phyloP scores from a whole-genome alignment of 176 grass and related monocot genomes.

The Musa troglodytarum region DNA sequence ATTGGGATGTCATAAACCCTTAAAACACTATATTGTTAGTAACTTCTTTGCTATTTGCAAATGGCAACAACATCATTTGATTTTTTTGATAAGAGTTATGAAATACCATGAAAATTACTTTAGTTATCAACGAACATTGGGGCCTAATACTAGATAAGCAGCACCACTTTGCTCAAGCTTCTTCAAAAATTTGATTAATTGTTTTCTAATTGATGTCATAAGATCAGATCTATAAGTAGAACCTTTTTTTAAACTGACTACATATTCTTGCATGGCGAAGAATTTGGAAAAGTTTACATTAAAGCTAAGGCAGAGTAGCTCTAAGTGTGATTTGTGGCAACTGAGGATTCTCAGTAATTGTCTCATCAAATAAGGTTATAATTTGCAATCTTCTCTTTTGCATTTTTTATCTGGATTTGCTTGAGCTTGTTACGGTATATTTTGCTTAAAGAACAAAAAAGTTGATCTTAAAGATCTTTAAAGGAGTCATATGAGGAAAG shows the following conservation, averaged over 20 bases:
- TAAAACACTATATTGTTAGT: background rate
- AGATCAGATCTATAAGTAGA: background rate
- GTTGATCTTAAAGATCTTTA: no score
- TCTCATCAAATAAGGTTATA: background rate
- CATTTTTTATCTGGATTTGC: no score
- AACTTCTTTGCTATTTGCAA: background rate
- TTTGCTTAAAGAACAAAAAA: no score
- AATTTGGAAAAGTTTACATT: background rate
- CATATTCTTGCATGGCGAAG: background rate
- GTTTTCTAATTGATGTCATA: background rate
- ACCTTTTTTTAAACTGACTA: background rate
- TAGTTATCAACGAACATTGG: no score
- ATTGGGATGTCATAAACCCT: background rate
- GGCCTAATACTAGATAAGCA: background rate
- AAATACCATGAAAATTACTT: background rate
- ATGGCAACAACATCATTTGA: background rate
- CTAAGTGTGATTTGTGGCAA: background rate
- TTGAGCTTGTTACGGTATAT: no score
- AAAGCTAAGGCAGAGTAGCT: no score
- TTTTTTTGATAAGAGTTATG: background rate
- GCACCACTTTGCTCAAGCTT: background rate
- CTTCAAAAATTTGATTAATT: background rate
- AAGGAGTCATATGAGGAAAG: background rate
- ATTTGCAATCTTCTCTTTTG: background rate
- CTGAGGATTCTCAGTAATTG: background rate